Base-by-base conservation (phyloP, 164 flowering plant species). In the Piper betle region DNA sequence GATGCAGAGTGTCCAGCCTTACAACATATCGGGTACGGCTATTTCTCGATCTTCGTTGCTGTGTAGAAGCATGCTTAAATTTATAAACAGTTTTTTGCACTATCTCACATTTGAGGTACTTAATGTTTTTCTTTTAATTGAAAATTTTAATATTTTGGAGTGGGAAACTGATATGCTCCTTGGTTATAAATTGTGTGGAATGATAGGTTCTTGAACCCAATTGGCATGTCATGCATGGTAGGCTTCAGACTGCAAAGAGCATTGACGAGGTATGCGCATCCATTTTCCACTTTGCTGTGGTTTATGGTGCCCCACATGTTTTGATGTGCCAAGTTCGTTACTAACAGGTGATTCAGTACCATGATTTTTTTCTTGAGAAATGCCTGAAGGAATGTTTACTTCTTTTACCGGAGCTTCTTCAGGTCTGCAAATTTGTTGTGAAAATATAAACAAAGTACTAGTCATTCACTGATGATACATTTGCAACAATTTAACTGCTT, bases 201-300 rank as follows among this genome's bases (percentile, higher is more conserved):
- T 78, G 69, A 68, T 81, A 88, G 96, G 99, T 91, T 77, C 78
- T 94, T 64, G 99, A 91, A 74, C 96, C 96, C 43, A 88, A 88
- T 74, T 94, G 96, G 96, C 97, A 88, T 65, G 74, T 84, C 65
- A 84, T 94, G 96, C 85, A 84, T 57, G 72, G 68, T 68, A 79
- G 83, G 71, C 84, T 94, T 75, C 87, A 80, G 67, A 77, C 79
- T 59, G 95, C 95, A 62, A 91, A 82, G 75, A 94, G 97, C 77
- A 84, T 94, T 66, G 97, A 91, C 69, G 97, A 94, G 97, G 99
- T 91, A 7, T 69, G 65, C 15, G 16, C 42, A 50, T 64, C 46
- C 37, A 57, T 57, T 37, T 57, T 52, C n/a, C 25, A 4, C 9
- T 46, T 46, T 10, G 7, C 11, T 5, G 10, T 46, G 50, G 3